These are phyloP conservation scores for Diospyros kaki DNA, from an alignment of 148 eudicot species.

Conservation along the genomic window DNA sequence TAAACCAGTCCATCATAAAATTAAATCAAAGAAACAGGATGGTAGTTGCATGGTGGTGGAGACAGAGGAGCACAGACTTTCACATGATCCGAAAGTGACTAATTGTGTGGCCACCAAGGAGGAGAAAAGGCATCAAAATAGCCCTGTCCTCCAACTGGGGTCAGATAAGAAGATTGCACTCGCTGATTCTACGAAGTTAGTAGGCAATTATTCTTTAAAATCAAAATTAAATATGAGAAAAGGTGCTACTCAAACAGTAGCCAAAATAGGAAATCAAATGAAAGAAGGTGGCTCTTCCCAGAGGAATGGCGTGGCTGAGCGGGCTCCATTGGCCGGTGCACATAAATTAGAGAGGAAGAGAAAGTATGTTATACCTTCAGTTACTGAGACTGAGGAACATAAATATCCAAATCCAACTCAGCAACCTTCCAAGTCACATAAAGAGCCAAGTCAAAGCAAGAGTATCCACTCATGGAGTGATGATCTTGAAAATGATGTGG, in stretches of 20 bases:
- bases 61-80: slow-evolving; percentile 1
- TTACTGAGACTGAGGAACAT: neutral
- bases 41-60: neutral
- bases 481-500: neutral
- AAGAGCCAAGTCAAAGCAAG: neutral
- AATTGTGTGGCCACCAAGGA: neutral
- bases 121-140: slow-evolving; percentile 2
- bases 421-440: neutral
- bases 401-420: slow-evolving; percentile 8
- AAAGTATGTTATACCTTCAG: neutral
- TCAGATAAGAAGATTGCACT: neutral
- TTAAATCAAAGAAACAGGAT: slow-evolving; percentile 10
- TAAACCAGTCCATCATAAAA: neutral
- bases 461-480: neutral
- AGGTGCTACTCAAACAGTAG: neutral
- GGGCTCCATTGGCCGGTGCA: neutral
- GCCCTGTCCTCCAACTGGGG: neutral
- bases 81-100: neutral
- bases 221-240: neutral
- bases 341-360: slow-evolving; percentile 1
- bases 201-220: neutral
- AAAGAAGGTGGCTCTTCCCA: neutral
- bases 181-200: neutral
- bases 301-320: neutral
- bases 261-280: neutral